A percentile compares a stretch with the other conserved stretches of the same genome.
Evolutionary conservation across 2,329 filamentous ascomycete species (phyloP).

Genomic region (Aspergillus sojae): DNA sequence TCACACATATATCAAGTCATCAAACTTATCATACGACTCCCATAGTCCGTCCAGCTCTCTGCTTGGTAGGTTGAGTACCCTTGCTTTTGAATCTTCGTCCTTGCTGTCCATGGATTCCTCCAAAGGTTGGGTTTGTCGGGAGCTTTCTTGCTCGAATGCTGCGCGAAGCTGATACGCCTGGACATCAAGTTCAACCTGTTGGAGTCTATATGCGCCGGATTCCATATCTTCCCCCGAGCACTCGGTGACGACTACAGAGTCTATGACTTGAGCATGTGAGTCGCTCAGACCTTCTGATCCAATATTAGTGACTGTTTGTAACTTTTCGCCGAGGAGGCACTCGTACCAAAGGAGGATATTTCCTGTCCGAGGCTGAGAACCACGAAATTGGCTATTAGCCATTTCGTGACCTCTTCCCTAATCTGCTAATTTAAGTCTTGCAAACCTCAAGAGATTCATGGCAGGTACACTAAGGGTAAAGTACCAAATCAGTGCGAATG

Average conservation of each 20-base stretch:
- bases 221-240: constrained; percentile 35
- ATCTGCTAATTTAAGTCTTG: constrained; percentile 27
- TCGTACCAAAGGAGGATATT: constrained; percentile 34
- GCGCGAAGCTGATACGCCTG: constrained; percentile 44
- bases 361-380: constrained; percentile 37
- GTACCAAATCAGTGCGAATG: constrained; percentile 36
- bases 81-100: constrained; percentile 36
- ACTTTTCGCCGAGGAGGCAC: not conserved
- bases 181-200: constrained; percentile 44
- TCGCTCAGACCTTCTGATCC: constrained; percentile 28
- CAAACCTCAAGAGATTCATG: too few species aligned
- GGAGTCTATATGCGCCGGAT: constrained; percentile 31
- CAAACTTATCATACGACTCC: constrained; percentile 39
- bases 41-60: constrained; percentile 45
- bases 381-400: constrained; percentile 38
- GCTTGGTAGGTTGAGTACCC: constrained; percentile 40
- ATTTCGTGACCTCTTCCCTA: constrained; percentile 39
- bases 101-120: constrained; percentile 17
- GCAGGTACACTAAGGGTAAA: not conserved
- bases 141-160: constrained; percentile 24
- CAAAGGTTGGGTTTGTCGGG: constrained; percentile 23
- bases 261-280: constrained; percentile 31
- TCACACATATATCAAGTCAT: not conserved
- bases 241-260: constrained; percentile 41
- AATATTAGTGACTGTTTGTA: constrained; percentile 7